A percentile compares a stretch with the other conserved stretches of the same genome.
phyloP scores from a whole-genome alignment of 768 basidiomycete species.

The Pleurotus sapidus region DNA sequence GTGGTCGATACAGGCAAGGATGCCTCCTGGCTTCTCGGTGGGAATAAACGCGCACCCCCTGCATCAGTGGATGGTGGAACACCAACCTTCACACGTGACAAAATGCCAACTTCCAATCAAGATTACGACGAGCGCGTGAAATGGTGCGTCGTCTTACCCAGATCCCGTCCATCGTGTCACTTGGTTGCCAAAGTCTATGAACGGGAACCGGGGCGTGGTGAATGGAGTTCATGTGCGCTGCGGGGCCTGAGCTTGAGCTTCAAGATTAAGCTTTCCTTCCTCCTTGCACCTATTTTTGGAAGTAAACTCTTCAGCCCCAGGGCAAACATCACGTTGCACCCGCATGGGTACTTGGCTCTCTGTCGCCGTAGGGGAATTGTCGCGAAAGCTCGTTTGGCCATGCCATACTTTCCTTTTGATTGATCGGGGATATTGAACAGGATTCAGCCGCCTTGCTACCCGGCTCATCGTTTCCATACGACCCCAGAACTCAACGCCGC shows the following conservation, averaged over 20 bases:
- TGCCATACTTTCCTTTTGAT: background rate
- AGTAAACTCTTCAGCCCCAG: background rate
- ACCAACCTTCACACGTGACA: background rate
- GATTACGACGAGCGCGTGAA: background rate
- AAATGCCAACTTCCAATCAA: background rate
- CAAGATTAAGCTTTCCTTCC: conserved; percentile 2
- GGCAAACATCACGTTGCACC: background rate
- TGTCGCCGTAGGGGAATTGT: background rate
- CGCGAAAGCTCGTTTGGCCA: background rate
- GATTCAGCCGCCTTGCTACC: no score
- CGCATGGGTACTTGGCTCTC: background rate
- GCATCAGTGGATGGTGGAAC: background rate
- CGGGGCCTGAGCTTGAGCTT: no score
- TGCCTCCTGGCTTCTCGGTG: conserved; percentile 13
- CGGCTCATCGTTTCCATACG: background rate
- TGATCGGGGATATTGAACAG: background rate
- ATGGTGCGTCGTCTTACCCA: no score
- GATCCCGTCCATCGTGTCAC: no score
- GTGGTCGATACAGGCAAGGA: conserved; percentile 66
- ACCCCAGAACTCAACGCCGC: background rate
- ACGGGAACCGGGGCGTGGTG: no score
- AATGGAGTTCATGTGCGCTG: no score
- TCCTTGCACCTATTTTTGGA: background rate
- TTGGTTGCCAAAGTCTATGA: no score
- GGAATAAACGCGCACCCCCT: background rate